A percentile compares a stretch with the other conserved stretches of the same genome.
Evolutionary conservation across 345 rosid species (phyloP).

Genomic region (Euphorbia tirucalli): DNA sequence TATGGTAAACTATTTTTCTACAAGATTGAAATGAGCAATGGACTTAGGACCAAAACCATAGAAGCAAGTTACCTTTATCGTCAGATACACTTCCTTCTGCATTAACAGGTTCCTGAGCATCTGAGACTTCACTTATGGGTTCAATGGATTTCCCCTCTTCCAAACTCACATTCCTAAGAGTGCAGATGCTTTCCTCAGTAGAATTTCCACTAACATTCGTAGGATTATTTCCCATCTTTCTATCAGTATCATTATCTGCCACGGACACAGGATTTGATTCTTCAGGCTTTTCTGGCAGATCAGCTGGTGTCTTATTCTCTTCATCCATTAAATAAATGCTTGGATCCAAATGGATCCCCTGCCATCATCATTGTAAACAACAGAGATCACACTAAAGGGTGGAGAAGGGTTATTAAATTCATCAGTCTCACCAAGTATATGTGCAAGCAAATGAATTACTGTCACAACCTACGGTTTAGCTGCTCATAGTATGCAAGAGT

Average conservation of each 20-base stretch:
- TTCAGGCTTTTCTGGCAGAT: constrained; percentile 37
- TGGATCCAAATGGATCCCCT: constrained; percentile 99
- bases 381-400: constrained; percentile 9
- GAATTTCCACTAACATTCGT: constrained; percentile 29
- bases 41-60: background rate
- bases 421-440: constrained; percentile 3
- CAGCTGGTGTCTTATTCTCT: constrained; percentile 55
- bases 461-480: background rate
- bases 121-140: constrained; percentile 33
- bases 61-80: constrained; percentile 35
- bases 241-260: constrained; percentile 27
- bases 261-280: constrained; percentile 32
- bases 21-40: background rate
- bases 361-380: constrained; percentile 23
- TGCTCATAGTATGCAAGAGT: background rate
- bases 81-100: constrained; percentile 38
- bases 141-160: constrained; percentile 33
- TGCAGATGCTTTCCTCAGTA: constrained; percentile 24
- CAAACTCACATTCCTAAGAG: constrained; percentile 10
- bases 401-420: background rate
- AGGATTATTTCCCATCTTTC: constrained; percentile 32
- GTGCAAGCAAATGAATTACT: background rate
- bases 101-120: constrained; percentile 37
- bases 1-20: background rate
- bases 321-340: constrained; percentile 96